Conservation (phyloP, 2,329 filamentous ascomycete species). For the Colletotrichum karsti region DNA sequence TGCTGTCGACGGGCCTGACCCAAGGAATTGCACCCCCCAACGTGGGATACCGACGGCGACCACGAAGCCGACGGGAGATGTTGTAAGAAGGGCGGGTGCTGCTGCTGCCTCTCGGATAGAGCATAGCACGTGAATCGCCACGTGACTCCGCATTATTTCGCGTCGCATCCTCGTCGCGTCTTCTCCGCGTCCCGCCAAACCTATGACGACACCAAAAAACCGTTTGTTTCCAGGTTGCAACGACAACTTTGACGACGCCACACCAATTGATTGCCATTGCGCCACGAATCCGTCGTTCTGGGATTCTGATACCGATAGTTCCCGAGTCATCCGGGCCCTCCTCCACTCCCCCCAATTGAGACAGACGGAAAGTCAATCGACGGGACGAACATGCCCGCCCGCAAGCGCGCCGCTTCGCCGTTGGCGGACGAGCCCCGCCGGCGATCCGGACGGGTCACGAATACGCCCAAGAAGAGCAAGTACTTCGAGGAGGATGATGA, state of each 20-base stretch:
- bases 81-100: too few relatives aligned
- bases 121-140: background rate
- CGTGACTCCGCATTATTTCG: slow-evolving; percentile 19
- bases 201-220: slow-evolving; percentile 16
- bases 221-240: background rate
- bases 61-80: too few relatives aligned
- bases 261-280: background rate
- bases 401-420: slow-evolving; percentile 45
- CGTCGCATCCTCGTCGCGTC: slow-evolving; percentile 18
- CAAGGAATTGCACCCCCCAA: too few relatives aligned
- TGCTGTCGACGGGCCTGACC: too few relatives aligned
- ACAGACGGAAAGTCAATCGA: background rate
- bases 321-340: background rate
- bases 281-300: background rate
- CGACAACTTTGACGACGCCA: background rate
- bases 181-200: background rate
- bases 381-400: slow-evolving; percentile 44
- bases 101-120: too few relatives aligned
- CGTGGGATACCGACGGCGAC: too few relatives aligned
- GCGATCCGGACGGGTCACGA: slow-evolving; percentile 57
- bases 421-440: slow-evolving; percentile 45
- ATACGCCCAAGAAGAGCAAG: slow-evolving; percentile 55
- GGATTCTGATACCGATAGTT: background rate
- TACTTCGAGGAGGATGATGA: slow-evolving; percentile 56
- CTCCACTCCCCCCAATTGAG: background rate